Evolutionary conservation across 2,329 filamentous ascomycete species (phyloP).

Genomic region (Decorospora gaudefroyi): DNA sequence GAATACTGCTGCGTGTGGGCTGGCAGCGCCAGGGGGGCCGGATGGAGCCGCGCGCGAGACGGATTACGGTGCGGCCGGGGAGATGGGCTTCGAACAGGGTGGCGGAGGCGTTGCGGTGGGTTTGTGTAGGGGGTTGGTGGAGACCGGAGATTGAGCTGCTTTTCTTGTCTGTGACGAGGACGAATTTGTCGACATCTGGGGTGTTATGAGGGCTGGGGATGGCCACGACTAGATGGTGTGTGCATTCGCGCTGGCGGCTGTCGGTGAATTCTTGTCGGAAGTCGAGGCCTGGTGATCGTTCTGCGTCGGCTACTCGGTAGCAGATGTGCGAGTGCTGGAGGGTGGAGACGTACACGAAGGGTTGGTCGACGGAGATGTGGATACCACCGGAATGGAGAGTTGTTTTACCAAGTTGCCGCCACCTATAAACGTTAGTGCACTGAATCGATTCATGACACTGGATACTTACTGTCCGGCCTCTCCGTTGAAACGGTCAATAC

Average conservation of each 20-base stretch:
- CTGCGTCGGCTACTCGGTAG: constrained; percentile 48
- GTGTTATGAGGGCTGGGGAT: constrained; percentile 2
- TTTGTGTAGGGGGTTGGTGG: constrained; percentile 26
- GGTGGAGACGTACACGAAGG: constrained; percentile 60
- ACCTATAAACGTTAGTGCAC: constrained; percentile 36
- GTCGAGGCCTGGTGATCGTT: constrained; percentile 31
- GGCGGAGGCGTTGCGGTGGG: constrained; percentile 31
- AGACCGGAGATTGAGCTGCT: constrained; percentile 38
- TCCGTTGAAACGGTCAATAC: constrained; percentile 38
- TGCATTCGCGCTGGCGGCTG: constrained; percentile 33
- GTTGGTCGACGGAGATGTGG: constrained; percentile 54
- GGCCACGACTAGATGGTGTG: constrained; percentile 33
- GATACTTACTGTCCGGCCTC: constrained; percentile 25
- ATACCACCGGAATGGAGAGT: constrained; percentile 56
- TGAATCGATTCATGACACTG: neutral
- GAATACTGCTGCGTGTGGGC: constrained; percentile 13
- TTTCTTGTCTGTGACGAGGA: constrained; percentile 44
- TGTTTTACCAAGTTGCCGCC: constrained; percentile 47
- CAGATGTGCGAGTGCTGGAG: constrained; percentile 58
- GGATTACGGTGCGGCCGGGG: constrained; percentile 49
- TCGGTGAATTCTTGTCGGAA: constrained; percentile 40
- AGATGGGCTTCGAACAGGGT: constrained; percentile 52
- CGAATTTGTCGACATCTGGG: constrained; percentile 19
- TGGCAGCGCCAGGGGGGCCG: constrained; percentile 44
- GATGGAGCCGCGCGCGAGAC: constrained; percentile 58